phyloP scores from a whole-genome alignment of 768 basidiomycete species.

The Lentinus tigrinus region DNA sequence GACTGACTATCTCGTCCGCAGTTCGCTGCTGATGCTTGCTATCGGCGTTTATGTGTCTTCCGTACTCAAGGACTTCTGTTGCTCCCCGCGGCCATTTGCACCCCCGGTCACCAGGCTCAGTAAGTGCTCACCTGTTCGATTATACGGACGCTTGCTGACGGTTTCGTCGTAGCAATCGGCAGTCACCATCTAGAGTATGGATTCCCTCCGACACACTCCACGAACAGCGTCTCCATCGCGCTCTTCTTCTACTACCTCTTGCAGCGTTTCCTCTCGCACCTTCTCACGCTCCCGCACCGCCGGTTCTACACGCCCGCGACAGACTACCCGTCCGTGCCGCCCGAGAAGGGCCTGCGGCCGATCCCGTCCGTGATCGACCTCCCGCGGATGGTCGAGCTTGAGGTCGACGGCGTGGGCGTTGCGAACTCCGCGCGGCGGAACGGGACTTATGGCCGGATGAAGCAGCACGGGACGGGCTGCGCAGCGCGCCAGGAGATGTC shows the following conservation, averaged over 20 bases:
- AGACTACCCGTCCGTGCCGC: conserved; percentile 73
- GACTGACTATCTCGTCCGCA: conserved; percentile 27
- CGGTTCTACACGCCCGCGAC: conserved; percentile 91
- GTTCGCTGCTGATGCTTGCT: conserved; percentile 67
- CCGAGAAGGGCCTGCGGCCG: conserved; percentile 59
- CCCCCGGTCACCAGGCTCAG: conserved; percentile 91
- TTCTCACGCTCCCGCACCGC: conserved; percentile 74
- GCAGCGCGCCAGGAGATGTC: neutral
- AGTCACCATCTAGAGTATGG: conserved; percentile 89
- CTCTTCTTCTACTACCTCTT: conserved; percentile 69
- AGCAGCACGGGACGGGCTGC: conserved; percentile 12
- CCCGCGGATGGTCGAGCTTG: conserved; percentile 36
- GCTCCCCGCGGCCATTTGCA: conserved; percentile 85
- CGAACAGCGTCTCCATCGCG: conserved; percentile 87
- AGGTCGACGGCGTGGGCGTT: conserved; percentile 23
- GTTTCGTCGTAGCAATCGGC: conserved; percentile 68
- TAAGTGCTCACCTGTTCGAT: no score
- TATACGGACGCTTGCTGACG: no score
- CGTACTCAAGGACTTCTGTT: conserved; percentile 85
- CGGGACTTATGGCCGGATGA: conserved; percentile 6
- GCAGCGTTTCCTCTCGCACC: conserved; percentile 61
- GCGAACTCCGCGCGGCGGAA: conserved; percentile 17
- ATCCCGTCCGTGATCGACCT: conserved; percentile 89
- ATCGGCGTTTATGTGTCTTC: conserved; percentile 87
- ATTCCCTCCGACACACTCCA: conserved; percentile 94